Evolutionary conservation across 2,329 filamentous ascomycete genomes (phyloP).

Genomic region (Hyphodiscus sp.): DNA sequence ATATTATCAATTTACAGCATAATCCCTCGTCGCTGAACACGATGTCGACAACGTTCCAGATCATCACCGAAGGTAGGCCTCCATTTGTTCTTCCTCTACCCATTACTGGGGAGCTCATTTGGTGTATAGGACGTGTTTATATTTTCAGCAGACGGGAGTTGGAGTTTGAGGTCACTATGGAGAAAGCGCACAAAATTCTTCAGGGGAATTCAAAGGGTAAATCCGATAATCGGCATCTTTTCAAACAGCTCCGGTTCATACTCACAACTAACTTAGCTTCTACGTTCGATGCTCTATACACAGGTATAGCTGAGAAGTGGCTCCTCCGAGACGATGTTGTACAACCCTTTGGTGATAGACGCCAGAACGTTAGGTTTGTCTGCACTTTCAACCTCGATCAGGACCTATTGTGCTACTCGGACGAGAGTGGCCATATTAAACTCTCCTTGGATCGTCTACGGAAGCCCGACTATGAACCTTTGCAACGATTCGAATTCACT

Average conservation of each 20-base stretch:
- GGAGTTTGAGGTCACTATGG: too few species aligned
- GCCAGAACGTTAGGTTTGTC: conserved; percentile 5
- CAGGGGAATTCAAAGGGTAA: conserved; percentile 2
- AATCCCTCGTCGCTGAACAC: too few species aligned
- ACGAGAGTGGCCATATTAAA: not conserved
- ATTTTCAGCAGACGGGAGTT: too few species aligned
- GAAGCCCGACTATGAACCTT: not conserved
- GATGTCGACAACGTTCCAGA: too few species aligned
- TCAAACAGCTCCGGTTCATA: not conserved
- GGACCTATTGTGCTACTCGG: conserved; percentile 3
- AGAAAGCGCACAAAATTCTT: too few species aligned
- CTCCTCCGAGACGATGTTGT: conserved; percentile 6
- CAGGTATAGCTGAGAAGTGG: conserved; percentile 1
- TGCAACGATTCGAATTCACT: conserved; percentile 3
- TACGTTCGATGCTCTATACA: conserved; percentile 3
- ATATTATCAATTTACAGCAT: too few species aligned
- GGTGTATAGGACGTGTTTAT: too few species aligned
- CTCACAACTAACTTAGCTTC: not conserved
- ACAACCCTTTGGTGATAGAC: conserved; percentile 11
- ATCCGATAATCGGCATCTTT: not conserved
- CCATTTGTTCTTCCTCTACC: too few species aligned
- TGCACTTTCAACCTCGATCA: conserved; percentile 10
- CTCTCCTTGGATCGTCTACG: conserved; percentile 3
- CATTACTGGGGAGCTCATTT: too few species aligned
- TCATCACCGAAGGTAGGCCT: too few species aligned